Percentiles rank a stretch among this genome's conserved stretches.
These are phyloP conservation scores for Talaromyces sp. DNA, from an alignment of 2,329 filamentous ascomycete species.

Conservation along the genomic window DNA sequence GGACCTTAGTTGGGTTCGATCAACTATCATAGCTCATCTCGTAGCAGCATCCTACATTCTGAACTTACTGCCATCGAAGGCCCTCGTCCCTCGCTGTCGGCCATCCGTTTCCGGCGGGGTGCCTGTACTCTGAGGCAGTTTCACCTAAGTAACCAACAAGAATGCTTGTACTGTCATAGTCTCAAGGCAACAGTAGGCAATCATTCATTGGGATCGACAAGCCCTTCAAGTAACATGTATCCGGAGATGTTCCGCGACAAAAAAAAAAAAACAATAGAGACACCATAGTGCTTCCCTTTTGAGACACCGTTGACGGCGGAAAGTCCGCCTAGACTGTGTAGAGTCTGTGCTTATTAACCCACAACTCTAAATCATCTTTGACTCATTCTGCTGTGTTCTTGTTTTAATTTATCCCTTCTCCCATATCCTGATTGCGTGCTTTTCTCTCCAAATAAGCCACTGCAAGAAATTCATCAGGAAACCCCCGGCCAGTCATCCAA, in stretches of 20 bases:
- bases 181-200: neutral
- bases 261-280: neutral
- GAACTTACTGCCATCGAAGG: neutral
- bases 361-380: neutral
- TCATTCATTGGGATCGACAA: neutral
- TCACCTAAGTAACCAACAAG: neutral
- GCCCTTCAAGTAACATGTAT: neutral
- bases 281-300: slow-evolving; percentile 9
- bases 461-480: neutral
- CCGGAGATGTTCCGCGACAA: neutral
- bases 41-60: neutral
- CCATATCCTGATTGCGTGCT: neutral
- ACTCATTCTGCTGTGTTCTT: neutral
- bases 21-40: neutral
- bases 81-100: neutral
- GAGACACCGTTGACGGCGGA: slow-evolving; percentile 13
- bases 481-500: neutral
- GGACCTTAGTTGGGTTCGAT: neutral
- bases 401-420: neutral
- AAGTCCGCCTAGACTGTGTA: neutral
- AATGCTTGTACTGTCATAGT: neutral
- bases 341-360: neutral
- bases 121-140: slow-evolving; percentile 3
- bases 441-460: neutral
- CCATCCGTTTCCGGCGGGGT: slow-evolving; percentile 12